phyloP scores from a whole-genome alignment of 2,329 filamentous ascomycete species.

The Cytospora leucostoma region DNA sequence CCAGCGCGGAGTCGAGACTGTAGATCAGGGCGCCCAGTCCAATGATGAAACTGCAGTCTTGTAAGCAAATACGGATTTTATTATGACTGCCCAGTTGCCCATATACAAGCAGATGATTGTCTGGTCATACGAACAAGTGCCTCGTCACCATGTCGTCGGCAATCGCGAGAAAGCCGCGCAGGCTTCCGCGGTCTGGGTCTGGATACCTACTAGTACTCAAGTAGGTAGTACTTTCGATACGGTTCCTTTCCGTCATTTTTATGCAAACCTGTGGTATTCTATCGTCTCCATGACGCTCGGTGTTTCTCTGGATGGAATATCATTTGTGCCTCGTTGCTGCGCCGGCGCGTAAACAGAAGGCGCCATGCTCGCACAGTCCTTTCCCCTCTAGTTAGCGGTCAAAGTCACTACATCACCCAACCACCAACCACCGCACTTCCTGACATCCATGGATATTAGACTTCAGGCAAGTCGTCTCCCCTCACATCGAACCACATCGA shows the following conservation, averaged over 20 bases:
- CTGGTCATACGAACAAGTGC: too few species aligned
- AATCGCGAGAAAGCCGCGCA: background rate
- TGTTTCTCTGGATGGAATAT: background rate
- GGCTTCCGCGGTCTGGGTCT: too few species aligned
- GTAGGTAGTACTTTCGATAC: background rate
- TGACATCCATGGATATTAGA: background rate
- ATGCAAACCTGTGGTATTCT: too few species aligned
- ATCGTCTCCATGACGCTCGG: background rate
- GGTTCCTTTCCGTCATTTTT: background rate
- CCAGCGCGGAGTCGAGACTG: conserved; percentile 39
- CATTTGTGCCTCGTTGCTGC: background rate
- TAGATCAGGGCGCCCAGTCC: conserved; percentile 22
- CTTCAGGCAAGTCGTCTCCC: background rate
- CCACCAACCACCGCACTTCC: conserved; percentile 1
- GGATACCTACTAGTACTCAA: background rate
- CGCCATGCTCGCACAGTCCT: background rate
- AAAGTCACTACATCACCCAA: background rate
- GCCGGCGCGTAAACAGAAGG: background rate
- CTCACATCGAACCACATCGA: background rate
- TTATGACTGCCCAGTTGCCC: too few species aligned
- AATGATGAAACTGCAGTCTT: too few species aligned
- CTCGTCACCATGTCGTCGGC: background rate
- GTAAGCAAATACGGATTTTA: too few species aligned
- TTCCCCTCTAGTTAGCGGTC: conserved; percentile 31
- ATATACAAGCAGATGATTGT: too few species aligned